These are phyloP conservation scores for Ascochyta fabae DNA, from an alignment of 2,329 filamentous ascomycete species.

Conservation along the genomic window DNA sequence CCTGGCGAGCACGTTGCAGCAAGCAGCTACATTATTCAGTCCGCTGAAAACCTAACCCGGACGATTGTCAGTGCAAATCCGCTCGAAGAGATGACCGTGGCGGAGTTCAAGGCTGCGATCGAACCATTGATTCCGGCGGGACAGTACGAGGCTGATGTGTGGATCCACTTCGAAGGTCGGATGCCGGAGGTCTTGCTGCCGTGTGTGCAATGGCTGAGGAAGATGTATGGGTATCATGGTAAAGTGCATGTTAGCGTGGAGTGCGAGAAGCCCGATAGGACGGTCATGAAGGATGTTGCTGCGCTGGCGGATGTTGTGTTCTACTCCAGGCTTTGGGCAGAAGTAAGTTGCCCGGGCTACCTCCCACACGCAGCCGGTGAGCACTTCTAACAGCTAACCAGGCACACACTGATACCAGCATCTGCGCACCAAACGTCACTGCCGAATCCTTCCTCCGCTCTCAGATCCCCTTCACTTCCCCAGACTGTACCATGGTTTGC, in stretches of 20 bases:
- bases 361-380: not conserved
- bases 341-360: conserved; percentile 40
- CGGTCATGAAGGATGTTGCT: conserved; percentile 66
- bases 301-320: conserved; percentile 73
- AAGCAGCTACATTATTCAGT: conserved; percentile 73
- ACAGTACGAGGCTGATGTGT: conserved; percentile 41
- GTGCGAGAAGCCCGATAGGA: conserved; percentile 71
- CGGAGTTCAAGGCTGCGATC: conserved; percentile 63
- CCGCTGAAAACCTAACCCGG: conserved; percentile 63
- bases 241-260: conserved; percentile 69
- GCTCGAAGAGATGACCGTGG: conserved; percentile 69
- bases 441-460: conserved; percentile 43
- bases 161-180: conserved; percentile 80
- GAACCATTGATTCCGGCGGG: conserved; percentile 41
- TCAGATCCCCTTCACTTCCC: conserved; percentile 27
- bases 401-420: not conserved
- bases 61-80: conserved; percentile 75
- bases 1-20: conserved; percentile 62
- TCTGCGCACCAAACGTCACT: not conserved
- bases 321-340: conserved; percentile 74
- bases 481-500: conserved; percentile 59
- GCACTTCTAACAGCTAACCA: not conserved
- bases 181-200: conserved; percentile 65
- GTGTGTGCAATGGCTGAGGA: conserved; percentile 65
- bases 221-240: conserved; percentile 43